Conservation (phyloP, 805 yeast genomes). For the Ogataea naganishii region DNA sequence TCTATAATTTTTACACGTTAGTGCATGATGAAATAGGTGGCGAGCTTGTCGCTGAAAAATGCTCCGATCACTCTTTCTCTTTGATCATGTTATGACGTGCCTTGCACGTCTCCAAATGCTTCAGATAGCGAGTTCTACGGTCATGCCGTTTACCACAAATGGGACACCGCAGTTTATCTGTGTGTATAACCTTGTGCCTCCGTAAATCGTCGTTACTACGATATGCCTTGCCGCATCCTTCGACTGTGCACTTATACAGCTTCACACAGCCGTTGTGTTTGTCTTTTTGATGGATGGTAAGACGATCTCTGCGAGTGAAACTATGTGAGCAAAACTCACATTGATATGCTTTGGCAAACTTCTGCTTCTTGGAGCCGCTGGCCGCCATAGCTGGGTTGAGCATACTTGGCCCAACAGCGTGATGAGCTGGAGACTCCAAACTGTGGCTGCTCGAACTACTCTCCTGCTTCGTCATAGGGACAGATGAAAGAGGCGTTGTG, state of each 20-base stretch:
- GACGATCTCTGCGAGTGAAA: constrained; percentile 6
- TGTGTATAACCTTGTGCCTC: constrained; percentile 19
- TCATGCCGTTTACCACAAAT: constrained; percentile 17
- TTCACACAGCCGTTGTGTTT: constrained; percentile 3
- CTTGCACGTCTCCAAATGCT: constrained; percentile 8
- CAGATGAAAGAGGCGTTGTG: too few species aligned
- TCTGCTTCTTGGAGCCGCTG: too few species aligned
- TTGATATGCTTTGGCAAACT: constrained; percentile 1
- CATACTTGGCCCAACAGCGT: too few species aligned
- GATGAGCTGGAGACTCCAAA: too few species aligned
- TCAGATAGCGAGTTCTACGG: constrained; percentile 15
- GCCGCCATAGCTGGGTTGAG: too few species aligned
- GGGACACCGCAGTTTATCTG: constrained; percentile 17
- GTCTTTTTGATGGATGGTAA: constrained; percentile 3
- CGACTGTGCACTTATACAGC: constrained; percentile 3
- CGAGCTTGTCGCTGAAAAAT: too few species aligned
- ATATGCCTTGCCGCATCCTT: constrained; percentile 12
- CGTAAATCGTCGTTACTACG: constrained; percentile 19
- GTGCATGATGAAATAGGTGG: too few species aligned
- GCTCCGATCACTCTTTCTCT: too few species aligned
- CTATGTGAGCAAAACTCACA: constrained; percentile 3
- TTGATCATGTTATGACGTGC: too few species aligned
- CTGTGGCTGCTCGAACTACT: too few species aligned
- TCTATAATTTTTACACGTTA: too few species aligned
- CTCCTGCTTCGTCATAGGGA: too few species aligned